phyloP scores from a whole-genome alignment of 2,329 filamentous ascomycete genomes.

The Neopestalotiopsis rosae region DNA sequence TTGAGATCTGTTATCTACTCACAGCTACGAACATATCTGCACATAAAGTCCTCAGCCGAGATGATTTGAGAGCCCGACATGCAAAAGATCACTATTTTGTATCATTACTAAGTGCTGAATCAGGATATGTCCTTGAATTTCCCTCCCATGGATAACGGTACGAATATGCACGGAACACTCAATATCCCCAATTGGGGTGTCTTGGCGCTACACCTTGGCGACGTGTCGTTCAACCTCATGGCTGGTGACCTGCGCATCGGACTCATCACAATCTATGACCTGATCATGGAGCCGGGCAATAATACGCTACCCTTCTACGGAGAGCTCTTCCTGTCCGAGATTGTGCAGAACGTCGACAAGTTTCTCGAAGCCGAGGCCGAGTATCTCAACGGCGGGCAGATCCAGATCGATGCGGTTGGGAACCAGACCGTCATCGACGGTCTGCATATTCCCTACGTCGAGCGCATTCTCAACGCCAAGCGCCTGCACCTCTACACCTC shows the following conservation, averaged over 20 bases:
- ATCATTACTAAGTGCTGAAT: neutral
- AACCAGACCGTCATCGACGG: slow-evolving; percentile 48
- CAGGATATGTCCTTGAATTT: slow-evolving; percentile 42
- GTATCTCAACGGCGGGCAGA: slow-evolving; percentile 41
- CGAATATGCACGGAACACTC: slow-evolving; percentile 47
- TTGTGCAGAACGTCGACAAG: slow-evolving; percentile 46
- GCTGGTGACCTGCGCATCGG: slow-evolving; percentile 45
- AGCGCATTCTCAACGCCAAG: slow-evolving; percentile 46
- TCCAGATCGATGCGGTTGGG: slow-evolving; percentile 46
- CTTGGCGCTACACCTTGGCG: slow-evolving; percentile 48
- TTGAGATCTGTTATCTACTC: neutral
- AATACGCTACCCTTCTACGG: slow-evolving; percentile 47
- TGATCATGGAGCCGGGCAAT: slow-evolving; percentile 46
- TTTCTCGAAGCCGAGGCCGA: slow-evolving; percentile 43
- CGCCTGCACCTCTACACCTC: slow-evolving; percentile 18
- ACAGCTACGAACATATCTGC: neutral
- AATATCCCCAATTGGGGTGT: slow-evolving; percentile 50
- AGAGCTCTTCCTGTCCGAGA: slow-evolving; percentile 43
- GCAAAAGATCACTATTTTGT: neutral
- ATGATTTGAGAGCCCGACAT: neutral
- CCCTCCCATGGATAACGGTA: slow-evolving; percentile 40
- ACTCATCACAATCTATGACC: slow-evolving; percentile 41
- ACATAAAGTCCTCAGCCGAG: neutral
- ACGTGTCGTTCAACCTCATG: slow-evolving; percentile 49
- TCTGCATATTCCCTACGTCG: slow-evolving; percentile 46